phyloP scores from a whole-genome alignment of 2,329 filamentous ascomycete genomes.

The Aspergillus niger region DNA sequence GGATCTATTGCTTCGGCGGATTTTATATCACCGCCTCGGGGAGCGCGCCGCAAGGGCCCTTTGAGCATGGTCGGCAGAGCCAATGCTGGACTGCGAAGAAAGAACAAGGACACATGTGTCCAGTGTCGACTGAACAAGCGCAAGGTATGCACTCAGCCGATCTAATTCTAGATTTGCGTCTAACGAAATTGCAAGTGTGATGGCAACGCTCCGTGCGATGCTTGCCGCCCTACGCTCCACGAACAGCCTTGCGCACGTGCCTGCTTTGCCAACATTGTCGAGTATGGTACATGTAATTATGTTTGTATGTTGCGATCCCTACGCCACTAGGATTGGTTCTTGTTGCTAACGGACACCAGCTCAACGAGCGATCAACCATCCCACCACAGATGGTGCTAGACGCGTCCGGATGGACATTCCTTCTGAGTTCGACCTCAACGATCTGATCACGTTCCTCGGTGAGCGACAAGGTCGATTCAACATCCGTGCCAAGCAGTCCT shows the following conservation, averaged over 20 bases:
- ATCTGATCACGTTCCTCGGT: constrained; percentile 40
- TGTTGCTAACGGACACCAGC: constrained; percentile 33
- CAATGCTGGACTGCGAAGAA: constrained; percentile 45
- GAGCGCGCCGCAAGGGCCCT: constrained; percentile 46
- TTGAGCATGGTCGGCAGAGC: constrained; percentile 42
- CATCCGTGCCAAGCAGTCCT: constrained; percentile 46
- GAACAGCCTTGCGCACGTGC: constrained; percentile 48
- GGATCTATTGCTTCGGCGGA: constrained; percentile 45
- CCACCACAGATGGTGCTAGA: constrained; percentile 36
- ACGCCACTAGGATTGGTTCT: not conserved
- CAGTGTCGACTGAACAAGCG: constrained; percentile 48
- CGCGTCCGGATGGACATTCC: constrained; percentile 46
- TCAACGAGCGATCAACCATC: constrained; percentile 48
- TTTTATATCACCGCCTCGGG: constrained; percentile 45
- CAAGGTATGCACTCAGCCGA: constrained; percentile 35
- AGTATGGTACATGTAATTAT: constrained; percentile 49
- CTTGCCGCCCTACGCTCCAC: constrained; percentile 44
- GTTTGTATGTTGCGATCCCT: constrained; percentile 38
- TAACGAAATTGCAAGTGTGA: constrained; percentile 36
- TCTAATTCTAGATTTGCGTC: not conserved
- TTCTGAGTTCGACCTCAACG: constrained; percentile 41
- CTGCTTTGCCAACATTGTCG: constrained; percentile 48
- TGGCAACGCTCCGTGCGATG: constrained; percentile 45
- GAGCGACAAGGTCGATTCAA: constrained; percentile 46
- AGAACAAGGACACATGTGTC: constrained; percentile 49